Evolutionary conservation across 78 protist species (phyloP), one percentile per base, ranked within the genome.

Genomic region (Tieghemostelium lacteum): DNA sequence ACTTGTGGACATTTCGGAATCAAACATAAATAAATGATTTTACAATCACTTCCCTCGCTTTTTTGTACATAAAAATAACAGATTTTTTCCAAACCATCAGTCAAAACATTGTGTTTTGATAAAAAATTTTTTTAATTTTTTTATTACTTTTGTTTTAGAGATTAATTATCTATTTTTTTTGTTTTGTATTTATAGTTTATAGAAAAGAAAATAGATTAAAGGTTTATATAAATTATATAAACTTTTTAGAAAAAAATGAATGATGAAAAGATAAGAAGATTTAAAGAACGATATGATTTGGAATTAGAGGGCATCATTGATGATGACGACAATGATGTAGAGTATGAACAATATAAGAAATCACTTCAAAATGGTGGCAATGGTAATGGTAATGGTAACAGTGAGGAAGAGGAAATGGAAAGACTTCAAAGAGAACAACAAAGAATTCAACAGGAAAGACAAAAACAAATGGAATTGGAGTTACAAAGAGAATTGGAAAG

Each of bases 1-100:
- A 64, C 42, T 29, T 83, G 91, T 45, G 91, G 91, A 5, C 91
- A 83, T 57, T 42, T 83, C 26, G 70, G 57, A 54, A 72, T 83
- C 5, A 78, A 64, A 55, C 88, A 78, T 66, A 10, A 45, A 45
- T 45, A 45, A 45, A 6, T 14, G 10, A 6, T 14, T 6, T 45
- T 10, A 45, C 52, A 45, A 45, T 10, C 52, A 45, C 52, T 14
- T 14, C 52, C 52, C 6, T 10, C 6, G 10, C 52, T 10, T 14
- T 10, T 14, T 14, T 45, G 10, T 14, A 14, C 52, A 45, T 6
- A 45, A 45, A 14, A 45, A 45, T 45, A 45, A 45, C 52, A 45
- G 52, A 45, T 14, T 45, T 14, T 14, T 45, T 45, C 10, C 52
- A 45, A 45, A 45, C 10, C 10, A 45, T 45, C 6, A 14, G 10